Evolutionary conservation across 129 eudicot genomes (phyloP), one percentile per base, ranked within the genome.

Genomic region (Escallonia herrerae): DNA sequence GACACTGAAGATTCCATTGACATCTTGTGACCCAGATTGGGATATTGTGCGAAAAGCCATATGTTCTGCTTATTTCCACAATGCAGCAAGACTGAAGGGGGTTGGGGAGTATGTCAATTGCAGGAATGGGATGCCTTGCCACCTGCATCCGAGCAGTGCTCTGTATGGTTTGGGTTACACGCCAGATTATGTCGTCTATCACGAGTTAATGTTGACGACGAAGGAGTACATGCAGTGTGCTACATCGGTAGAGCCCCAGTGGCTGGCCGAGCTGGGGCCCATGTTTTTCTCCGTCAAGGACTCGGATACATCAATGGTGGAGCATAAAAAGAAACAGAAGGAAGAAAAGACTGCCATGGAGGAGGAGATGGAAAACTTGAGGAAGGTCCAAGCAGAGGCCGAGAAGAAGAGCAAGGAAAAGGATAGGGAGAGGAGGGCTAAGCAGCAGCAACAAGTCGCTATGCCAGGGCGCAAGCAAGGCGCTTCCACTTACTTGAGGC

Each of bases 161-260:
- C 43, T 82, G 5, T 82, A 81, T 46, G 85, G 87, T 8, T 58
- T 81, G n/a, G 85, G 81, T 57, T 74, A 79, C 62, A 79, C 81
- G 1, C 87, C 91, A 0, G 85, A 82, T 45, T 85, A 80, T 22
- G 85, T 81, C 45, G 84, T 85, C 51, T 85, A 85, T 43, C 91
- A 85, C 7, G 91, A 85, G 72, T 58, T 81, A 40, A 77, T 84
- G 2, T 49, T 85, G 65, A 82, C 87, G 1, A 79, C 87, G 0
- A 82, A 85, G 58, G 91, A 81, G 55, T 82, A 85, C 67, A 82
- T 85, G 91, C 83, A 80, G 39, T 77, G 84, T 62, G 91, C 79
- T 0, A 85, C 87, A 0, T 69, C 80, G 3, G 77, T 79, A 9
- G 91, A 82, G 71, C 83, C 91, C 7, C 79, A 82, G 67, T 85